phyloP scores from a whole-genome alignment of 306 rosid species.

The Cyclanthera cordifolia region DNA sequence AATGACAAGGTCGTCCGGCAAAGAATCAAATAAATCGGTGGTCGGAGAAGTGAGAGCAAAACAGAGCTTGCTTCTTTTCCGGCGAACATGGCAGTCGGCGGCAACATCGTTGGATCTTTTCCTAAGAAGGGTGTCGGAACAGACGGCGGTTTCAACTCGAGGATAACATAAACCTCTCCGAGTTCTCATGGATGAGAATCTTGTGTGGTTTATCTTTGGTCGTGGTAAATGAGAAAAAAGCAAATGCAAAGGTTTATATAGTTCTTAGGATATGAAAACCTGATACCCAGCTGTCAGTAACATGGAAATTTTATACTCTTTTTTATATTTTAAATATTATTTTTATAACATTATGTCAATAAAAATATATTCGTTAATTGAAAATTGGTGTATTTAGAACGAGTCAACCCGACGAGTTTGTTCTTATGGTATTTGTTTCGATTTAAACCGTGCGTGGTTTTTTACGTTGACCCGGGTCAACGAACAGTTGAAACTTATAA shows the following conservation, averaged over 20 bases:
- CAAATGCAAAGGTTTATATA: constrained; percentile 13
- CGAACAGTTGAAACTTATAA: background rate
- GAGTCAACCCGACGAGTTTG: background rate
- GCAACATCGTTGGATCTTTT: constrained; percentile 30
- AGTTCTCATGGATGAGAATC: constrained; percentile 40
- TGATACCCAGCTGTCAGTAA: constrained; percentile 12
- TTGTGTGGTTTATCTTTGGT: background rate
- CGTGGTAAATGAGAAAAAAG: background rate
- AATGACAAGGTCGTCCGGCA: constrained; percentile 70
- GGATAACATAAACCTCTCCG: constrained; percentile 48
- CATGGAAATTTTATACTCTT: background rate
- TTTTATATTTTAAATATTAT: background rate
- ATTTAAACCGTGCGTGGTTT: background rate
- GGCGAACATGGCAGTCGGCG: constrained; percentile 16
- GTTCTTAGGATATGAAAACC: background rate
- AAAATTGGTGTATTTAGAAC: background rate
- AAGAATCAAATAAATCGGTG: constrained; percentile 42
- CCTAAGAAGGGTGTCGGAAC: constrained; percentile 15
- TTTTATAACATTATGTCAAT: background rate
- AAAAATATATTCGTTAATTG: no score
- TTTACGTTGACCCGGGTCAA: background rate
- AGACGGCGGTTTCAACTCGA: constrained; percentile 11
- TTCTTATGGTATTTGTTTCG: background rate
- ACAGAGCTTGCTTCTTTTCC: constrained; percentile 11
- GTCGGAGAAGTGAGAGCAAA: background rate